phyloP scores from a whole-genome alignment of 2,329 filamentous ascomycete genomes.

The Aspergillus texensis region DNA sequence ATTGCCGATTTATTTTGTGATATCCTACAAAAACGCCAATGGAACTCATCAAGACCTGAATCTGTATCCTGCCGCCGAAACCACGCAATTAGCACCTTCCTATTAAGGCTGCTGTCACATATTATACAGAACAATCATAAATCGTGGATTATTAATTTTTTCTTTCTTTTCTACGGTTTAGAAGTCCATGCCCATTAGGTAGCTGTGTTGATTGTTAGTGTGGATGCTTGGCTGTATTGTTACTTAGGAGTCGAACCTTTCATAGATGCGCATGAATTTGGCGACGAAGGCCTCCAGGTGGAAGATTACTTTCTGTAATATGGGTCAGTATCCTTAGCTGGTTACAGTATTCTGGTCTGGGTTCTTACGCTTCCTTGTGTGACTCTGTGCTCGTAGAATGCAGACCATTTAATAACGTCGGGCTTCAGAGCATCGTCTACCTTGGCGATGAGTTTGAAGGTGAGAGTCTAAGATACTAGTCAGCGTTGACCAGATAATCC shows the following conservation, averaged over 20 bases:
- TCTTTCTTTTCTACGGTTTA: conserved; percentile 27
- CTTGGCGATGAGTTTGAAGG: conserved; percentile 85
- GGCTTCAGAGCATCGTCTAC: conserved; percentile 88
- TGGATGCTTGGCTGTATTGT: conserved; percentile 1
- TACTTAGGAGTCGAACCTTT: conserved; percentile 66
- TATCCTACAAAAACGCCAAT: neutral
- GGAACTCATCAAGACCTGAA: neutral
- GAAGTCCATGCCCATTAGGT: conserved; percentile 77
- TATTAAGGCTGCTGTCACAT: conserved; percentile 13
- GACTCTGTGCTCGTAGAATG: conserved; percentile 95
- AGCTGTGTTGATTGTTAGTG: conserved; percentile 48
- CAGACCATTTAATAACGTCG: conserved; percentile 92
- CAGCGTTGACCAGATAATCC: neutral
- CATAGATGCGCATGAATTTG: conserved; percentile 95
- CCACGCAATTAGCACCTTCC: conserved; percentile 2
- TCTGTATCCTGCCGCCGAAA: neutral
- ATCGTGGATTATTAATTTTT: conserved; percentile 24
- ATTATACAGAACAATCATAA: conserved; percentile 32
- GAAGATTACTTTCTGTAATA: conserved; percentile 81
- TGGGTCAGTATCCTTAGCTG: conserved; percentile 4
- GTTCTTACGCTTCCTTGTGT: conserved; percentile 70
- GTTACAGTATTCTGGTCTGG: neutral
- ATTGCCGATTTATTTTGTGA: neutral
- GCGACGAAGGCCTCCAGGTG: conserved; percentile 97
- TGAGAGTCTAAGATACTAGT: conserved; percentile 64